Evolutionary conservation across 495 filamentous ascomycete species (phyloP).

Genomic region (Opeltia flavorubescens): DNA sequence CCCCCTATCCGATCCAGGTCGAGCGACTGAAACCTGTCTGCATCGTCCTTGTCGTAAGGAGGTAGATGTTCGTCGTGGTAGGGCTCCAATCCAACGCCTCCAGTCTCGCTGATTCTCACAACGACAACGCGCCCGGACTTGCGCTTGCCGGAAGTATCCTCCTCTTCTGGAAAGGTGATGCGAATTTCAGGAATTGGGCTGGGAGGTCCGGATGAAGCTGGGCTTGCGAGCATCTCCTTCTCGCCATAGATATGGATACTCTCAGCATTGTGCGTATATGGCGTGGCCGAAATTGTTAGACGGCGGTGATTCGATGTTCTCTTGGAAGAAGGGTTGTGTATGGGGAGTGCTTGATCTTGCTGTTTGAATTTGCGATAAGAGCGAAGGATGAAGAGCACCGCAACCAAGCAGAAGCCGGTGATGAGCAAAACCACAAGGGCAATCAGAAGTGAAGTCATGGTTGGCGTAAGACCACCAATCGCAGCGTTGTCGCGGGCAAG

Average conservation of each 20-base stretch:
- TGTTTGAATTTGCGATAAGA: conserved; percentile 38
- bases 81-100: conserved; percentile 76
- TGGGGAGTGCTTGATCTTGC: conserved; percentile 42
- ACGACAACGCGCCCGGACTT: conserved; percentile 84
- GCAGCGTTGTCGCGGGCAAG: conserved; percentile 36
- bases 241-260: conserved; percentile 26
- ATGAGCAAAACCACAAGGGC: conserved; percentile 53
- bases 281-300: conserved; percentile 44
- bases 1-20: conserved; percentile 93
- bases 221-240: conserved; percentile 54
- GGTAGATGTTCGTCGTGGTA: conserved; percentile 63
- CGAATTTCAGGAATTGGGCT: conserved; percentile 93
- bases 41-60: conserved; percentile 66
- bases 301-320: conserved; percentile 42
- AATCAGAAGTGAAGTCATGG: conserved; percentile 62
- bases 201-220: conserved; percentile 57
- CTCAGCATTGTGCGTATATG: conserved; percentile 38
- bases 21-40: conserved; percentile 72
- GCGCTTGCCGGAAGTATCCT: conserved; percentile 63
- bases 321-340: conserved; percentile 34
- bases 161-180: conserved; percentile 92
- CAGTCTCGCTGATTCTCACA: conserved; percentile 76
- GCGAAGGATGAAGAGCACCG: conserved; percentile 55
- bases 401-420: conserved; percentile 33
- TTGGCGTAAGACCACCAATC: conserved; percentile 27